These are phyloP conservation scores for Trichophaea hybrida DNA, from an alignment of 2,329 filamentous ascomycete genomes.

Conservation along the genomic window DNA sequence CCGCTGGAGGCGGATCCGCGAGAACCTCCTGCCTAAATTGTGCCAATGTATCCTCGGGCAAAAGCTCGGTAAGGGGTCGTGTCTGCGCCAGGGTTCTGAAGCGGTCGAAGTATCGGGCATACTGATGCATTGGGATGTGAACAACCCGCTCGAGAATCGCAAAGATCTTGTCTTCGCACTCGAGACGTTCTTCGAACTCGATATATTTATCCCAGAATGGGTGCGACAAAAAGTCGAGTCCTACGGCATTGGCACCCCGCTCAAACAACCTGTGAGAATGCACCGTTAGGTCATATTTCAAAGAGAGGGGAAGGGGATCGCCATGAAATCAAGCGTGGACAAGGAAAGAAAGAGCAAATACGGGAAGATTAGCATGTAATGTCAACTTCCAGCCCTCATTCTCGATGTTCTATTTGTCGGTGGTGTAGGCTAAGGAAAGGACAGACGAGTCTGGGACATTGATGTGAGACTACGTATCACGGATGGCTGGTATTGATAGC, in stretches of 20 bases:
- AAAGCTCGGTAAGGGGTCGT: conserved; percentile 58
- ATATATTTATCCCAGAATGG: conserved; percentile 99
- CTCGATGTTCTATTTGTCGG: conserved; percentile 1
- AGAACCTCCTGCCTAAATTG: conserved; percentile 60
- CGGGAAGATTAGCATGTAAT: conserved; percentile 18
- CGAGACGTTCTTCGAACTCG: conserved; percentile 85
- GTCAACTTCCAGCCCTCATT: conserved; percentile 2
- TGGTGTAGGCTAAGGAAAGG: conserved; percentile 32
- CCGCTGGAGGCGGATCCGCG: conserved; percentile 42
- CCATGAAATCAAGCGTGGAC: conserved; percentile 27
- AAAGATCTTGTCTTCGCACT: conserved; percentile 72
- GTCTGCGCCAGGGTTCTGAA: conserved; percentile 64
- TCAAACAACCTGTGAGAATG: conserved; percentile 64
- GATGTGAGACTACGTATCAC: conserved; percentile 23
- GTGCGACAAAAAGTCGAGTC: conserved; percentile 83
- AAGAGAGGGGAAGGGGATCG: conserved; percentile 26
- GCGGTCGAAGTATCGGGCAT: conserved; percentile 84
- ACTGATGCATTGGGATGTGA: conserved; percentile 87
- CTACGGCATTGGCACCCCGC: conserved; percentile 68
- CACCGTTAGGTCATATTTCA: conserved; percentile 32
- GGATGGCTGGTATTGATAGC: conserved; percentile 30
- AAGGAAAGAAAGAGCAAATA: conserved; percentile 36
- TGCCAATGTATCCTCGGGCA: conserved; percentile 50
- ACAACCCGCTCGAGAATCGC: conserved; percentile 69
- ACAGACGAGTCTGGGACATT: conserved; percentile 42